Conservation (phyloP, 176 grass and related monocot genomes). For the Secale cereale region DNA sequence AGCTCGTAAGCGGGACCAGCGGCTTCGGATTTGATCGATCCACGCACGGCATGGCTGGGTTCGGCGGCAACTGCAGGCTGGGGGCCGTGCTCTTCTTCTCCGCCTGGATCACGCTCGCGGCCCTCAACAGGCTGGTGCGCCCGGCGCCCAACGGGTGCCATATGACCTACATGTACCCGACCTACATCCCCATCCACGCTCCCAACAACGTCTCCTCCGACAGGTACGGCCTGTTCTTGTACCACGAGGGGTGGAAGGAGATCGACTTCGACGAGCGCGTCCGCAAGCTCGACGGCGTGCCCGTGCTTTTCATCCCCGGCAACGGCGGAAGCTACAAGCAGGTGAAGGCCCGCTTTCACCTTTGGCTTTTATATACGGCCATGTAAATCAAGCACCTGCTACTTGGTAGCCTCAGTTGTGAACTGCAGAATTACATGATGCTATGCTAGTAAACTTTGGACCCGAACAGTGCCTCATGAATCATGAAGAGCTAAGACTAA, state of each 20-base stretch:
- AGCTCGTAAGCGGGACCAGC: background rate
- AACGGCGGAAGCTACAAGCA: conserved; percentile 99
- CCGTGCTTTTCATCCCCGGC: conserved; percentile 88
- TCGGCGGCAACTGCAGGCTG: conserved; percentile 54
- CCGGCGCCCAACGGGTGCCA: conserved; percentile 75
- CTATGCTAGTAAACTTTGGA: background rate
- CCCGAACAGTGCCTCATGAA: background rate
- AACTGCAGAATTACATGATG: background rate
- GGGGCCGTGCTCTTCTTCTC: conserved; percentile 47
- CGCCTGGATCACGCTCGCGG: conserved; percentile 51
- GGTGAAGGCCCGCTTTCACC: conserved; percentile 12
- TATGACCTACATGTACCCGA: conserved; percentile 99
- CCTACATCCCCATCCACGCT: conserved; percentile 77
- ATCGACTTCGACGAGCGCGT: conserved; percentile 82
- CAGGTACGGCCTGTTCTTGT: conserved; percentile 87
- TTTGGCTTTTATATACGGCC: background rate
- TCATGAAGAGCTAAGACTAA: background rate
- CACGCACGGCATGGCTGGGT: conserved; percentile 41
- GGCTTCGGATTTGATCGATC: background rate
- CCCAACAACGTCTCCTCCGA: conserved; percentile 74
- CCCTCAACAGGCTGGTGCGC: conserved; percentile 64
- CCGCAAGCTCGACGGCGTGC: conserved; percentile 63
- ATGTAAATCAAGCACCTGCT: background rate
- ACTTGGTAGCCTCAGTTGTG: background rate
- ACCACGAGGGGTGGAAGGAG: conserved; percentile 97